Percentiles rank a stretch among this genome's conserved stretches.
Evolutionary conservation across 106 monocot genomes (phyloP).

Genomic region (Phalaenopsis equestris): DNA sequence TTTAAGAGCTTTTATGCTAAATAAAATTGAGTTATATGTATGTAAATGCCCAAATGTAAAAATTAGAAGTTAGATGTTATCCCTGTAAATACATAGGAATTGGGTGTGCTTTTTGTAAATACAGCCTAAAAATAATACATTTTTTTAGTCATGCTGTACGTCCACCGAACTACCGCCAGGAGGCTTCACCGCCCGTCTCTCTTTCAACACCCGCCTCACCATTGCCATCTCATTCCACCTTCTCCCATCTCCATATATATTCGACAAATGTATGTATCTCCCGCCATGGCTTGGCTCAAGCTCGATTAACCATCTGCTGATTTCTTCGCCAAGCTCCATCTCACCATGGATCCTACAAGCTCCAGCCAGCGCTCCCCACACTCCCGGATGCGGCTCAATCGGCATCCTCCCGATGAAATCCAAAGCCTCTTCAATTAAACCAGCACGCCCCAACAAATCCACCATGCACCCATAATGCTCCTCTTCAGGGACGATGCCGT

Average conservation of each 20-base stretch:
- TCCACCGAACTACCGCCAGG: constrained; percentile 48
- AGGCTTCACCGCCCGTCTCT: constrained; percentile 33
- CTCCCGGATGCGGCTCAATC: constrained; percentile 35
- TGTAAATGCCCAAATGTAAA: too few relatives aligned
- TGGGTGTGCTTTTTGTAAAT: too few relatives aligned
- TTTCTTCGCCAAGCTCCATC: constrained; percentile 38
- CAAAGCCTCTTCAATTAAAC: constrained; percentile 46
- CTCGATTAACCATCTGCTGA: constrained; percentile 41
- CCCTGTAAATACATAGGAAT: too few relatives aligned
- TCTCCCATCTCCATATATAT: constrained; percentile 52
- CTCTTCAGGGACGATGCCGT: constrained; percentile 32
- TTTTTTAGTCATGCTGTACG: background rate
- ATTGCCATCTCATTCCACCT: constrained; percentile 54
- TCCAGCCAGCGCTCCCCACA: constrained; percentile 53
- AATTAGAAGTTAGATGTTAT: too few relatives aligned
- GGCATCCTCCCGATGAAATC: constrained; percentile 52
- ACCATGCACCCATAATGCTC: constrained; percentile 77
- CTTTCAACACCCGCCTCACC: constrained; percentile 38
- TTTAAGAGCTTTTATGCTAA: too few relatives aligned
- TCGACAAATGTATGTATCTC: constrained; percentile 46
- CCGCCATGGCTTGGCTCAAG: constrained; percentile 47
- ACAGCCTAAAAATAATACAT: too few relatives aligned
- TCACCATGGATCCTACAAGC: constrained; percentile 54
- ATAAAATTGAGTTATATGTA: too few relatives aligned
- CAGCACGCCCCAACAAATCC: constrained; percentile 60